phyloP scores from a whole-genome alignment of 2,329 filamentous ascomycete genomes.

The Microdochium nivale region DNA sequence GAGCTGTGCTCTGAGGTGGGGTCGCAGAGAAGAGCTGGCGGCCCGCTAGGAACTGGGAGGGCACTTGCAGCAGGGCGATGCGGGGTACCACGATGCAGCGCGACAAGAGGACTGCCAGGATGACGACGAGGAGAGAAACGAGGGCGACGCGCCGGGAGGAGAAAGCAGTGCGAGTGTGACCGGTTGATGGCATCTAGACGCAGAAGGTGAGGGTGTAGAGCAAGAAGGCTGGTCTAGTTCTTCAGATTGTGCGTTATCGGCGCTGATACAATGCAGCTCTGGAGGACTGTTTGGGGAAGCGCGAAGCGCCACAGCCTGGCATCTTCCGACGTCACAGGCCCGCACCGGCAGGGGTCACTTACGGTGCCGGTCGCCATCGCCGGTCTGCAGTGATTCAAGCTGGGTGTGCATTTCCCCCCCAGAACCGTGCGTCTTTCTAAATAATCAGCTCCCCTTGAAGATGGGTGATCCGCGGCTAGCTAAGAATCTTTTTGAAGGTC shows the following conservation, averaged over 20 bases:
- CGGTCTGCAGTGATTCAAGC: no score
- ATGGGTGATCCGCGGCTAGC: no score
- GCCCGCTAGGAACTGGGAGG: constrained; percentile 12
- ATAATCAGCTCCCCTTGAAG: no score
- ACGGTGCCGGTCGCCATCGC: no score
- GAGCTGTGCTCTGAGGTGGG: not conserved
- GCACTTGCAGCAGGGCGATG: constrained; percentile 12
- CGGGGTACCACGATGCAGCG: constrained; percentile 16
- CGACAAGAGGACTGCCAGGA: constrained; percentile 17
- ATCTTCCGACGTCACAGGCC: not conserved
- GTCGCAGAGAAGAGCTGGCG: not conserved
- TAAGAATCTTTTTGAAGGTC: no score
- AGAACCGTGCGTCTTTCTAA: no score
- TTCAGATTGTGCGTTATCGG: no score
- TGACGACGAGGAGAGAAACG: constrained; percentile 13
- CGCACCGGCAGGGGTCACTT: not conserved
- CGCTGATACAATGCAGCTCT: no score
- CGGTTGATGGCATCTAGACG: not conserved
- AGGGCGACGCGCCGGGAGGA: constrained; percentile 8
- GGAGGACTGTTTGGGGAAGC: not conserved
- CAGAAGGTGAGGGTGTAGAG: no score
- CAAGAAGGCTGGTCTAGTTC: no score
- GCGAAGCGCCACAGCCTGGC: not conserved
- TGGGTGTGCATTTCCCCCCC: no score
- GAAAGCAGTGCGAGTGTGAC: no score